Evolutionary conservation across 202 grass and related monocot genomes (phyloP).

Genomic region (Cymbopogon flexuosus): DNA sequence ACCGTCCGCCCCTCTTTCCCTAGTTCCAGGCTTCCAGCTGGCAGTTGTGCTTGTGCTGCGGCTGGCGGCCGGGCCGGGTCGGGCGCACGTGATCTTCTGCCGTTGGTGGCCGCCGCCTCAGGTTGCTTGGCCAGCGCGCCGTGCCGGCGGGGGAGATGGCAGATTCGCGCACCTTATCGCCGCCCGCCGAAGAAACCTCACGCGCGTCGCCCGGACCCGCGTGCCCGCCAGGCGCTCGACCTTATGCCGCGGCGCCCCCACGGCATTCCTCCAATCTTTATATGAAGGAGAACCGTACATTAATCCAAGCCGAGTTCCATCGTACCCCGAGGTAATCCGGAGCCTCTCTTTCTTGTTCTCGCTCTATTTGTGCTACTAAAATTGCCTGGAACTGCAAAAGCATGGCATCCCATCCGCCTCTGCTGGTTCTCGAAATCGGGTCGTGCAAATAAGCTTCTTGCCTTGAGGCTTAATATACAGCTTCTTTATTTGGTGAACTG

Average conservation of each 20-base stretch:
- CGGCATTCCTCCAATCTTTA: constrained; percentile 27
- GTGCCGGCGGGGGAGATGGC: constrained; percentile 26
- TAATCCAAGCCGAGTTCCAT: not conserved
- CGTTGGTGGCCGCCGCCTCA: constrained; percentile 9
- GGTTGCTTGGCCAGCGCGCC: constrained; percentile 5
- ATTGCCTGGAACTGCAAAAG: not conserved
- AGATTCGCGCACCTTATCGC: constrained; percentile 37
- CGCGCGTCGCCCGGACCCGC: not conserved
- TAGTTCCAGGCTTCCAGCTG: not conserved
- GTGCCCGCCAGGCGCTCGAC: constrained; percentile 24
- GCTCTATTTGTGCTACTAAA: not conserved
- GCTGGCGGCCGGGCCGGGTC: not conserved
- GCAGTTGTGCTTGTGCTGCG: not conserved
- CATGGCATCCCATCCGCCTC: not conserved
- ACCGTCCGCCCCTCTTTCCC: not conserved
- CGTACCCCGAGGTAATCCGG: not conserved
- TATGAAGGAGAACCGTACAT: constrained; percentile 7
- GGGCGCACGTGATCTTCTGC: not conserved
- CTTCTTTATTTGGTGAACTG: not conserved
- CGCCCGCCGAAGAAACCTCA: constrained; percentile 12
- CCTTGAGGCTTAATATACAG: not conserved
- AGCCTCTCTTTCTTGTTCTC: not conserved
- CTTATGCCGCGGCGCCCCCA: not conserved
- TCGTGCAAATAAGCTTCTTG: not conserved
- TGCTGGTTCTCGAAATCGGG: not conserved